Evolutionary conservation across 225 moss, liverwort and hornwort genomes (phyloP).

Genomic region (Climacium dendroides): DNA sequence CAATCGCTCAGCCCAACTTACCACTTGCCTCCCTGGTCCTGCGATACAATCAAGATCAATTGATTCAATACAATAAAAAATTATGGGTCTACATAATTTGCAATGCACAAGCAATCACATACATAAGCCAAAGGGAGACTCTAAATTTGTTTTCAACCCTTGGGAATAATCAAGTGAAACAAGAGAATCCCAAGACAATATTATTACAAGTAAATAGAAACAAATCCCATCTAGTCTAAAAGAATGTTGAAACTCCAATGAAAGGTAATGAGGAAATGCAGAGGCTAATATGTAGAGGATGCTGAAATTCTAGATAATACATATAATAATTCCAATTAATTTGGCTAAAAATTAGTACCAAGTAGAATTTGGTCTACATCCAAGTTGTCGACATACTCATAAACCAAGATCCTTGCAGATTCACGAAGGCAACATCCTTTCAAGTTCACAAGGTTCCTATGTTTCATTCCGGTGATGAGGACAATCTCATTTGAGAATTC

Average conservation of each 20-base stretch:
- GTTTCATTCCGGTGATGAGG: neutral
- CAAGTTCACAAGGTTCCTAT: neutral
- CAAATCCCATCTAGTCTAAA: accelerated
- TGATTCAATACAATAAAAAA: neutral
- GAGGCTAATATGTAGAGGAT: accelerated
- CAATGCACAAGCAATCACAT: accelerated
- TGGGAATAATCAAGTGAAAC: too few species aligned
- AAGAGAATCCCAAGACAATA: accelerated
- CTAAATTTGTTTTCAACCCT: accelerated
- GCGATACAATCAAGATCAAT: neutral
- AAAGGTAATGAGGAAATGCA: neutral
- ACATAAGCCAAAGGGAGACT: neutral
- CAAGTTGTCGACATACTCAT: neutral
- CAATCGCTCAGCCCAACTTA: neutral
- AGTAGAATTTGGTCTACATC: neutral
- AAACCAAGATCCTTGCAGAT: neutral
- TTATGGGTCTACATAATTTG: accelerated
- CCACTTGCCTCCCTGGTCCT: neutral
- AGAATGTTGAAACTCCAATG: neutral
- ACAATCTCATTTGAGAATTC: neutral
- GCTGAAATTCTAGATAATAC: neutral
- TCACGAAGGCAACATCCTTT: neutral
- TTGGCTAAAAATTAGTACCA: neutral
- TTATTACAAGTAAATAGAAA: neutral
- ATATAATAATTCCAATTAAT: accelerated